phyloP scores from a whole-genome alignment of 2,329 filamentous ascomycete species.

The Huntiella omanensis region DNA sequence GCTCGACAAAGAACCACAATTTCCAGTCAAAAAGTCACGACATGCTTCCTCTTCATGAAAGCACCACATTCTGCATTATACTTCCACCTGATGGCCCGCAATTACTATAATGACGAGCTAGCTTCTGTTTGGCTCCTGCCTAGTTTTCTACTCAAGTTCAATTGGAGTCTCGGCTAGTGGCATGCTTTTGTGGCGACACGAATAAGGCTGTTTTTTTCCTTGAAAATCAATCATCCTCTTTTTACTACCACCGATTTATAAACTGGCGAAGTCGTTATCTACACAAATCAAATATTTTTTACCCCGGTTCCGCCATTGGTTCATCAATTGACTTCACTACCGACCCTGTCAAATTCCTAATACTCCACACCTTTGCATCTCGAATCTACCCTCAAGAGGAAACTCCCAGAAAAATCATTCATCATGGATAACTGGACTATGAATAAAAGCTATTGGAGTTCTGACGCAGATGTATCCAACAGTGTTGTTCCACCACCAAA shows the following conservation, averaged over 20 bases:
- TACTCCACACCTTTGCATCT: too few species aligned
- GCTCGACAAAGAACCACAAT: neutral
- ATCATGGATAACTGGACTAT: slow-evolving; percentile 10
- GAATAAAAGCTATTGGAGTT: slow-evolving; percentile 8
- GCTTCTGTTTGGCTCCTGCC: too few species aligned
- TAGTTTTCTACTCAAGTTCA: too few species aligned
- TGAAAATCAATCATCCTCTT: neutral
- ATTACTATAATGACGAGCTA: too few species aligned
- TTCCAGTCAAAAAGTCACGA: too few species aligned
- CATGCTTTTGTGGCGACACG: too few species aligned
- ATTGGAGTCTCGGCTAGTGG: too few species aligned
- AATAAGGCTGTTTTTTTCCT: too few species aligned
- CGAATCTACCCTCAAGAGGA: neutral
- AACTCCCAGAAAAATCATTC: neutral
- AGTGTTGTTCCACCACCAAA: slow-evolving; percentile 67
- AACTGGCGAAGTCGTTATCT: neutral
- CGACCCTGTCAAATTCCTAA: neutral
- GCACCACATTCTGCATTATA: too few species aligned
- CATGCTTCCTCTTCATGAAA: too few species aligned
- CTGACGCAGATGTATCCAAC: slow-evolving; percentile 8
- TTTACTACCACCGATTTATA: neutral
- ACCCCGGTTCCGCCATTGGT: neutral
- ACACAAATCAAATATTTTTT: neutral
- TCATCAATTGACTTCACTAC: neutral
- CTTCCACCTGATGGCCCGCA: too few species aligned